These are phyloP conservation scores for Aureobasidium subglaciale DNA, from an alignment of 2,329 filamentous ascomycete species.

Conservation along the genomic window DNA sequence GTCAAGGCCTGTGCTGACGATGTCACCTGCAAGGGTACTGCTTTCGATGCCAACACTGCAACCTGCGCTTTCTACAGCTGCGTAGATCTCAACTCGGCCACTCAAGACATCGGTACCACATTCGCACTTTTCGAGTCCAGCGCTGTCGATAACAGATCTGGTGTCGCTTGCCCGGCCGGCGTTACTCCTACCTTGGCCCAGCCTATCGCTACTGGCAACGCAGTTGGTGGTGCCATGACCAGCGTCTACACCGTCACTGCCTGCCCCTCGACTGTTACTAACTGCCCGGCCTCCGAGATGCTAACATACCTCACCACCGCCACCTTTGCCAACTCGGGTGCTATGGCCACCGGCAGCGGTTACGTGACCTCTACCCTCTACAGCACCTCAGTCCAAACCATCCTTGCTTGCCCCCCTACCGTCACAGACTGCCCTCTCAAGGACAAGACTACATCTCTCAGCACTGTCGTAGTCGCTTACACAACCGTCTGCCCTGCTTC, in stretches of 20 bases:
- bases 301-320: background rate
- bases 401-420: conserved; percentile 11
- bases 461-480: background rate
- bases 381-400: conserved; percentile 16
- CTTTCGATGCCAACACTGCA: background rate
- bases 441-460: background rate
- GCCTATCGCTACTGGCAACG: background rate
- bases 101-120: background rate
- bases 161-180: background rate
- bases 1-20: background rate
- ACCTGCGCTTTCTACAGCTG: conserved; percentile 6
- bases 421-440: conserved; percentile 8
- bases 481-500: conserved; percentile 32
- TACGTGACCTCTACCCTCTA: conserved; percentile 8
- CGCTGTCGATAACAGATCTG: background rate
- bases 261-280: background rate
- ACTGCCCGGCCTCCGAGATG: background rate
- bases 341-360: background rate
- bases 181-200: background rate
- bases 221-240: background rate
- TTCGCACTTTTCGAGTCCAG: conserved; percentile 5
- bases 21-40: background rate
- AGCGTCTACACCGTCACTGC: background rate
- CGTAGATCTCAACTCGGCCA: background rate
- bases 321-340: background rate